These are phyloP conservation scores for Ophidiomyces ophidiicola DNA, from an alignment of 2,329 filamentous ascomycete genomes.

Conservation along the genomic window DNA sequence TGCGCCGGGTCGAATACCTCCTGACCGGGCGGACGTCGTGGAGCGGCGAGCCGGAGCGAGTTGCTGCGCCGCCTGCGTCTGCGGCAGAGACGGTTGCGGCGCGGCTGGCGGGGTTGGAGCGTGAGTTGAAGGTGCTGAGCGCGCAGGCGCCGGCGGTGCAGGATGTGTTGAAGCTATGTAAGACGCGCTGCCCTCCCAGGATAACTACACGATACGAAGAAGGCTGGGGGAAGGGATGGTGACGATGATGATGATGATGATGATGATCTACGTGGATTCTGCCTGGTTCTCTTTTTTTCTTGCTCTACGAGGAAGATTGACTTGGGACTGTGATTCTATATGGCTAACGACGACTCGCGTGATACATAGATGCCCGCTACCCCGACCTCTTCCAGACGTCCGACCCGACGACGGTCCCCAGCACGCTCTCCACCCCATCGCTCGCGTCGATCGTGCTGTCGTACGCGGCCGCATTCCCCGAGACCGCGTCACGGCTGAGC, in stretches of 20 bases:
- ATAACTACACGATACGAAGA: no score
- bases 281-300: slow-evolving; percentile 16
- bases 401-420: slow-evolving; percentile 24
- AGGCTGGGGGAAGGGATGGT: no score
- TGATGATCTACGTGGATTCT: no score
- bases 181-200: no score
- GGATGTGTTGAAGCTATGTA: slow-evolving; percentile 35
- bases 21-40: slow-evolving; percentile 32
- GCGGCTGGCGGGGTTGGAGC: slow-evolving; percentile 29
- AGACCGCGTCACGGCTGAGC: slow-evolving; percentile 38
- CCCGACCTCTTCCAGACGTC: slow-evolving; percentile 32
- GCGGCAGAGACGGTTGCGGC: slow-evolving; percentile 29
- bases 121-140: slow-evolving; percentile 29
- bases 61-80: slow-evolving; percentile 12
- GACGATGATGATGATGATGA: no score
- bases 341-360: slow-evolving; percentile 5
- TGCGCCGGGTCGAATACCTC: slow-evolving; percentile 35
- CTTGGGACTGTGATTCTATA: neutral
- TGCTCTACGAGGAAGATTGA: slow-evolving; percentile 12
- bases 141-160: slow-evolving; percentile 28
- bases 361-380: slow-evolving; percentile 28
- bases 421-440: slow-evolving; percentile 27
- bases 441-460: slow-evolving; percentile 34
- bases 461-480: slow-evolving; percentile 36
- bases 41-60: slow-evolving; percentile 25